These are phyloP conservation scores for Parascedosporium putredinis DNA, from an alignment of 2,329 filamentous ascomycete species.

Conservation along the genomic window DNA sequence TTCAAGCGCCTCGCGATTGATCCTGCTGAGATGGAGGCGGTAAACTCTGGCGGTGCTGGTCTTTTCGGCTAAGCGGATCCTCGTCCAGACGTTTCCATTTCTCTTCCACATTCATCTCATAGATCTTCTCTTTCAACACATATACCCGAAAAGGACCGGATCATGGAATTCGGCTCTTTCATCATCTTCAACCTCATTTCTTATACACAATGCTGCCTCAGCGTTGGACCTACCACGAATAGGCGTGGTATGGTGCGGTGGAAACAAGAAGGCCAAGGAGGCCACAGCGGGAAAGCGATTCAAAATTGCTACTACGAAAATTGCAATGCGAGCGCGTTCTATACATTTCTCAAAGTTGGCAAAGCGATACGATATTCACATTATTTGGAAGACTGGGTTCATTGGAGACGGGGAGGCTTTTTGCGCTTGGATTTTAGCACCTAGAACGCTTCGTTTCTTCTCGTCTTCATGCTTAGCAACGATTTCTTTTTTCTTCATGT, in stretches of 20 bases:
- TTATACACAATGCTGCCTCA: too few species aligned
- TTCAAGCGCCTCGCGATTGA: constrained; percentile 70
- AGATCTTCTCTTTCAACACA: background rate
- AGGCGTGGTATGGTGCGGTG: background rate
- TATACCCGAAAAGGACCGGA: constrained; percentile 1
- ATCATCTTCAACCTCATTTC: background rate
- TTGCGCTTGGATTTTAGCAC: background rate
- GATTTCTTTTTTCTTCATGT: background rate
- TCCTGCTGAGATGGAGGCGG: constrained; percentile 81
- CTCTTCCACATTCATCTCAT: background rate
- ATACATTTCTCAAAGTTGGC: background rate
- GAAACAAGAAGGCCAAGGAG: constrained; percentile 1
- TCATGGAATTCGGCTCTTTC: background rate
- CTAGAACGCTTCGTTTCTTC: background rate
- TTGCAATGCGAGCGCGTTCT: background rate
- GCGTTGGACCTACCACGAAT: background rate
- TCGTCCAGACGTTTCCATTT: too few species aligned
- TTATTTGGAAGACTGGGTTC: background rate
- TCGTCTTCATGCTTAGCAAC: background rate
- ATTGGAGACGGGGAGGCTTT: background rate
- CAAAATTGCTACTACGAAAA: background rate
- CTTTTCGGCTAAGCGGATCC: constrained; percentile 34
- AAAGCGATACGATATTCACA: background rate
- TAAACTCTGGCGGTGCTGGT: constrained; percentile 82
- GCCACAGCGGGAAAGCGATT: background rate